Evolutionary conservation across 176 grass and related monocot genomes (phyloP).

Genomic region (Ensete glaucum): DNA sequence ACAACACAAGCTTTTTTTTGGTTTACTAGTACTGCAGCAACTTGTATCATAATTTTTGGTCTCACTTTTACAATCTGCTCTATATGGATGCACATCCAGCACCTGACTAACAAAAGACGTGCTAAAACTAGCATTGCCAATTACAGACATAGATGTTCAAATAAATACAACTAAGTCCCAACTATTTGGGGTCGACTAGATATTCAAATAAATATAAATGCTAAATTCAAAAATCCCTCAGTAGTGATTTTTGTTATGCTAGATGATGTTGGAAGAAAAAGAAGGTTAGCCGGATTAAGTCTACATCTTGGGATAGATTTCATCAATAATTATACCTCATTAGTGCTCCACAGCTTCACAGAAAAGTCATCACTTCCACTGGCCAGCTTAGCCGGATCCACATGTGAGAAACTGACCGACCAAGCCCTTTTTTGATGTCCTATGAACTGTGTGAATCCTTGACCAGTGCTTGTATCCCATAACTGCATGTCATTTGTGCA

Average conservation of each 20-base stretch:
- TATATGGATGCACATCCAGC: background rate
- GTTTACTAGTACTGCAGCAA: background rate
- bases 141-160: background rate
- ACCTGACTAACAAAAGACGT: background rate
- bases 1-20: background rate
- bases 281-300: too few relatives aligned
- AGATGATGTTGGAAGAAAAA: too few relatives aligned
- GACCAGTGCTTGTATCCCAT: constrained; percentile 93
- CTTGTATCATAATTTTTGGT: background rate
- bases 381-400: constrained; percentile 81
- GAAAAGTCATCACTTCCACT: constrained; percentile 90
- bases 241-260: too few relatives aligned
- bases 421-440: constrained; percentile 89
- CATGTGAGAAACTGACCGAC: constrained; percentile 91
- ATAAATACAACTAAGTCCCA: background rate
- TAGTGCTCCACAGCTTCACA: constrained; percentile 94
- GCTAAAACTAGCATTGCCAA: background rate
- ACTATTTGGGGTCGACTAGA: background rate
- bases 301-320: background rate
- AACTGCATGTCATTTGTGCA: constrained; percentile 47
- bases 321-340: constrained; percentile 48
- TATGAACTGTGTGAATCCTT: constrained; percentile 67
- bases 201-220: background rate
- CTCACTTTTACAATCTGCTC: background rate
- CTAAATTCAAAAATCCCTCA: too few relatives aligned